Evolutionary conservation across 2,329 filamentous ascomycete genomes (phyloP).

Genomic region (Malbranchea zuffiana): DNA sequence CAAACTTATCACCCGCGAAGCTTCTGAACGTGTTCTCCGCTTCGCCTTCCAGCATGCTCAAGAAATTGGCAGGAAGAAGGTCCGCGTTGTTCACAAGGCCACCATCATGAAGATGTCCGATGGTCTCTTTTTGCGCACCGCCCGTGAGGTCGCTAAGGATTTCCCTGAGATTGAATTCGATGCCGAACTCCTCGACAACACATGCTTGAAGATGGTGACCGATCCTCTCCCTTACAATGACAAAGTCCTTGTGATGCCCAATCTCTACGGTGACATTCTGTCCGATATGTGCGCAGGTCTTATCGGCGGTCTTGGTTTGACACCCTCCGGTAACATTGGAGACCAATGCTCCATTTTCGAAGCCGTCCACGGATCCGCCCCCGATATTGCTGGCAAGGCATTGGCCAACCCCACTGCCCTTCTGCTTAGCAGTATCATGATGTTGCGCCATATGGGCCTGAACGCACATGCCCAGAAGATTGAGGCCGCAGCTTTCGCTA

Average conservation of each 20-base stretch:
- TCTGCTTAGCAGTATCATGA: slow-evolving; percentile 95
- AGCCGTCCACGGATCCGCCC: slow-evolving; percentile 93
- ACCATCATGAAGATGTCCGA: slow-evolving; percentile 99
- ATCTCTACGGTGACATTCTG: slow-evolving; percentile 98
- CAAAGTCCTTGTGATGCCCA: slow-evolving; percentile 96
- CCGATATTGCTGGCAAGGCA: slow-evolving; percentile 90
- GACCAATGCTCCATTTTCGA: slow-evolving; percentile 99
- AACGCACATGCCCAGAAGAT: slow-evolving; percentile 74
- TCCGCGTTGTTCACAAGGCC: slow-evolving; percentile 97
- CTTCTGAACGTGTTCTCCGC: slow-evolving; percentile 86
- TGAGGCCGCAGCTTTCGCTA: slow-evolving; percentile 90
- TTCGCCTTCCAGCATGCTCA: slow-evolving; percentile 98
- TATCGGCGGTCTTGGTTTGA: slow-evolving; percentile 93
- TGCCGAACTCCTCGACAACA: slow-evolving; percentile 96
- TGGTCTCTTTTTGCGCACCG: slow-evolving; percentile 89
- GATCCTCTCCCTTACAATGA: slow-evolving; percentile 96
- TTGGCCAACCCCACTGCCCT: slow-evolving; percentile 96
- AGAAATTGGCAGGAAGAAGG: slow-evolving; percentile 88
- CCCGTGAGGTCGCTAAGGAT: slow-evolving; percentile 78
- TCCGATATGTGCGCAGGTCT: slow-evolving; percentile 99
- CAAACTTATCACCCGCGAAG: slow-evolving; percentile 95
- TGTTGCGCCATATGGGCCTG: slow-evolving; percentile 97
- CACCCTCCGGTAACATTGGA: slow-evolving; percentile 95
- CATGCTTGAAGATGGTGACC: slow-evolving; percentile 96
- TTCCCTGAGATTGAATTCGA: slow-evolving; percentile 95